phyloP scores from a whole-genome alignment of 1,139 yeast genomes.

The Starmera stellimalicola region DNA sequence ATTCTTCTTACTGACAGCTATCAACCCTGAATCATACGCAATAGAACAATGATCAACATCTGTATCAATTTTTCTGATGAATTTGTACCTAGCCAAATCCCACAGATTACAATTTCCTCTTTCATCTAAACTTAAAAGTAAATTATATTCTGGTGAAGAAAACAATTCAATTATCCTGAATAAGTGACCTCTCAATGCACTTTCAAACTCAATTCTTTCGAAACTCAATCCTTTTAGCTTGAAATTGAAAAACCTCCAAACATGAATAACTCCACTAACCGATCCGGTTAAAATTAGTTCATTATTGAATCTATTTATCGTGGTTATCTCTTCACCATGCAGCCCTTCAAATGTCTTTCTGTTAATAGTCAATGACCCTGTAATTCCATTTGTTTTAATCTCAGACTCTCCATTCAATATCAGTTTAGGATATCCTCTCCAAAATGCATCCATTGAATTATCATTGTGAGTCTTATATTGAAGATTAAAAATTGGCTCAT shows the following conservation, averaged over 20 bases:
- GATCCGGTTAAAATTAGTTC: conserved; percentile 41
- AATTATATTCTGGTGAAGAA: conserved; percentile 40
- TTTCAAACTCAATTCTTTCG: conserved; percentile 32
- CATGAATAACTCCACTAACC: conserved; percentile 43
- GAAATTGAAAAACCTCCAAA: conserved; percentile 34
- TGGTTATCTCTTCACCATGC: conserved; percentile 20
- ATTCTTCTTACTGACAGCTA: conserved; percentile 27
- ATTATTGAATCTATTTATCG: conserved; percentile 15
- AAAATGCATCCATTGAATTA: conserved; percentile 17
- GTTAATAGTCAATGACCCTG: conserved; percentile 19
- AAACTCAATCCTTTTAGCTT: conserved; percentile 10
- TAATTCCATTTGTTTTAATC: conserved; percentile 11
- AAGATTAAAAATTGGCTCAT: conserved; percentile 15
- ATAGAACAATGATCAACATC: conserved; percentile 30
- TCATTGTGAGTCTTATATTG: conserved; percentile 17
- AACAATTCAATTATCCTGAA: conserved; percentile 31
- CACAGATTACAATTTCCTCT: conserved; percentile 44
- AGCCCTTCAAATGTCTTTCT: conserved; percentile 17
- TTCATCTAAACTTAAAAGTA: conserved; percentile 41
- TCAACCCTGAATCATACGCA: conserved; percentile 47
- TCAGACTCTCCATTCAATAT: conserved; percentile 23
- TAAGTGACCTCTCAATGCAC: conserved; percentile 47
- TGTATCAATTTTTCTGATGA: conserved; percentile 33
- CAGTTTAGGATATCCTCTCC: conserved; percentile 28
- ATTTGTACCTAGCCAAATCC: conserved; percentile 46